Percentiles rank a stretch among this genome's conserved stretches.
Evolutionary conservation across 176 grass and related monocot species (phyloP).

Genomic region (Bonia amplexicaulis): DNA sequence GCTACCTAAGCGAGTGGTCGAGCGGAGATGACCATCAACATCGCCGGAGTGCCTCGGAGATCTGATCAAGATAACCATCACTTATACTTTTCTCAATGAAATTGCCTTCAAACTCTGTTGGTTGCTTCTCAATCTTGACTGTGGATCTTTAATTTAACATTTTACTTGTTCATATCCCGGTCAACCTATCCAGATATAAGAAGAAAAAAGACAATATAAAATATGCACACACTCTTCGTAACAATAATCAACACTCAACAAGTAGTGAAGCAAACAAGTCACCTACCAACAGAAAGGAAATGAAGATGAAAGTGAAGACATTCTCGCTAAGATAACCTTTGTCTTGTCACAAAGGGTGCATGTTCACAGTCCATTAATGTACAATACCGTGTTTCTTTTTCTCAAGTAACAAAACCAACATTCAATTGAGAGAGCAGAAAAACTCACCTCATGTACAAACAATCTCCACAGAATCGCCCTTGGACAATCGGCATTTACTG

Average conservation of each 20-base stretch:
- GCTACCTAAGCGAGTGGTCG: constrained; percentile 82
- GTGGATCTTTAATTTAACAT: background rate
- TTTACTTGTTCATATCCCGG: background rate
- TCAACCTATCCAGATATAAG: constrained; percentile 14
- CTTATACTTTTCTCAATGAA: background rate
- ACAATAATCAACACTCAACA: constrained; percentile 35
- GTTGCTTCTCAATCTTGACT: background rate
- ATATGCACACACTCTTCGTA: background rate
- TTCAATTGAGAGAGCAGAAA: no score
- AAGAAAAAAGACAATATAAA: background rate
- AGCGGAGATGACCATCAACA: constrained; percentile 72
- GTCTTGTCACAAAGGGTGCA: no score
- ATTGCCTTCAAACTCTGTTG: background rate
- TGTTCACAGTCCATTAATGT: no score
- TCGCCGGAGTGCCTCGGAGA: constrained; percentile 53
- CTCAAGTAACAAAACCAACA: no score
- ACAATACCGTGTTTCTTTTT: no score
- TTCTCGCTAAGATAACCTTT: constrained; percentile 90
- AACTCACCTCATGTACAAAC: no score
- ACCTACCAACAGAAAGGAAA: constrained; percentile 83
- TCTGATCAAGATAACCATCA: constrained; percentile 41
- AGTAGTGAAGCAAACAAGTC: constrained; percentile 2
- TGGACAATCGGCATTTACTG: no score
- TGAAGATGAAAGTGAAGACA: constrained; percentile 80
- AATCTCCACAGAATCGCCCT: no score